Conservation (phyloP, 306 rosid species). For the Nissolia schottii region DNA sequence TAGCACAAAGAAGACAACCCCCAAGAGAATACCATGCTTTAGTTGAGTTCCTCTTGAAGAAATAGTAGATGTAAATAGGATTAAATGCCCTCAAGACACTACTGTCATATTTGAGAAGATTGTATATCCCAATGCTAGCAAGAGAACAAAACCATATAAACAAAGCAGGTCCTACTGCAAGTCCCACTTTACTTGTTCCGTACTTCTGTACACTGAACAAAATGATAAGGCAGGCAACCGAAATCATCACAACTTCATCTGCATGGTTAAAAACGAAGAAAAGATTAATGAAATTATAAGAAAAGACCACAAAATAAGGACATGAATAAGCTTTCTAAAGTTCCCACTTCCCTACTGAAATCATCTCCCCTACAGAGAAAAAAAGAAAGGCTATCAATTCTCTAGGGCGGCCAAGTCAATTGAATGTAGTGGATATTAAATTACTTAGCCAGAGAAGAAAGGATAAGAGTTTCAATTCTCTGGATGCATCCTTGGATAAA, state of each 20-base stretch:
- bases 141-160: slow-evolving; percentile 94
- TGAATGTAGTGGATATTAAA: background rate
- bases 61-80: slow-evolving; percentile 83
- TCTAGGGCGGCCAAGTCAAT: background rate
- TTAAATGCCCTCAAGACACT: slow-evolving; percentile 82
- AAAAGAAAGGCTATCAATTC: background rate
- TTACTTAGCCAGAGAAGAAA: background rate
- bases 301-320: background rate
- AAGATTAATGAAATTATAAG: slow-evolving; percentile 17
- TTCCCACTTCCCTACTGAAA: background rate
- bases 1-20: slow-evolving; percentile 95
- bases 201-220: slow-evolving; percentile 93
- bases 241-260: slow-evolving; percentile 87
- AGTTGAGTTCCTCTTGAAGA: slow-evolving; percentile 89
- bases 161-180: slow-evolving; percentile 91
- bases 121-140: slow-evolving; percentile 79
- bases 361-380: background rate
- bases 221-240: slow-evolving; percentile 77
- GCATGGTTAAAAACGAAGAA: slow-evolving; percentile 40
- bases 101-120: slow-evolving; percentile 71
- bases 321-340: background rate
- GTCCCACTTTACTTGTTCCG: slow-evolving; percentile 96
- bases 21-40: slow-evolving; percentile 97
- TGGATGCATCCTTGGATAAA: background rate
- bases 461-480: background rate